phyloP scores from a whole-genome alignment of 192 early-diverging fungal genomes.

The Oehlia diaphana region DNA sequence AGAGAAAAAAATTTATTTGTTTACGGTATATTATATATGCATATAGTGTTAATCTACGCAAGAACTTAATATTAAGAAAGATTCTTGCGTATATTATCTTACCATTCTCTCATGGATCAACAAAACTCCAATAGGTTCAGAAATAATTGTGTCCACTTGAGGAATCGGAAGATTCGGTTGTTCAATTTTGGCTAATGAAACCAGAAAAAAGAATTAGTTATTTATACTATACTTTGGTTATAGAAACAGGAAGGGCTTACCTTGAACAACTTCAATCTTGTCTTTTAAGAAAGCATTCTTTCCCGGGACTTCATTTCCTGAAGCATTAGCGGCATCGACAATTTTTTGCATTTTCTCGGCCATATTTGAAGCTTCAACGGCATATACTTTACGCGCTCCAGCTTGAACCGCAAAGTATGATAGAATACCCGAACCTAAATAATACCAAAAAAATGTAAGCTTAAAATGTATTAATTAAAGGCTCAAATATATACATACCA shows the following conservation, averaged over 20 bases:
- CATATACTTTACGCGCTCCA: slow-evolving; percentile 91
- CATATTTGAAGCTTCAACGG: slow-evolving; percentile 96
- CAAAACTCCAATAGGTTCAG: slow-evolving; percentile 96
- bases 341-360: slow-evolving; percentile 86
- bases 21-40: neutral
- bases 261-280: slow-evolving; percentile 79
- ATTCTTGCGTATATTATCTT: slow-evolving; percentile 28
- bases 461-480: neutral
- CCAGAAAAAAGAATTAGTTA: neutral
- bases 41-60: slow-evolving; percentile 6
- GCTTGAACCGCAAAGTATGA: slow-evolving; percentile 95
- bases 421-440: slow-evolving; percentile 80
- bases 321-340: slow-evolving; percentile 62
- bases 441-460: neutral
- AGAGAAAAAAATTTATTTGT: neutral
- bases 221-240: neutral
- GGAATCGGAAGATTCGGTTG: slow-evolving; percentile 68
- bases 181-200: slow-evolving; percentile 80
- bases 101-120: slow-evolving; percentile 98
- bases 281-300: slow-evolving; percentile 76
- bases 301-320: slow-evolving; percentile 43
- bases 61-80: neutral
- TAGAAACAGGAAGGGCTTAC: slow-evolving; percentile 34
- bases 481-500: slow-evolving; percentile 36
- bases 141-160: slow-evolving; percentile 91